Conservation (phyloP, 257 asterid species). For the Mentha longifolia region DNA sequence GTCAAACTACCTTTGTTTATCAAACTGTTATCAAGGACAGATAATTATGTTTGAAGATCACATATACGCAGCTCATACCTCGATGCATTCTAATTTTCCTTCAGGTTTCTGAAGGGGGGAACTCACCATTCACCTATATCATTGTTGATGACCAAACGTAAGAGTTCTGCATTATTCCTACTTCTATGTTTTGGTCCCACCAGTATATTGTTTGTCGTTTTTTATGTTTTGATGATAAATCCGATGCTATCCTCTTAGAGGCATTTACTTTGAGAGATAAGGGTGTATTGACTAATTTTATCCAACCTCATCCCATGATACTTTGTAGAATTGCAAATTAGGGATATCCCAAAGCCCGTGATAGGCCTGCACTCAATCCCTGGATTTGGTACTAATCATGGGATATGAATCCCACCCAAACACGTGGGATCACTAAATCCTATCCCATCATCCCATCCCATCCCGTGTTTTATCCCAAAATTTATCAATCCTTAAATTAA, state of each 20-base stretch:
- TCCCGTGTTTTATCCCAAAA: too few species aligned
- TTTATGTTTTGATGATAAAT: constrained; percentile 3
- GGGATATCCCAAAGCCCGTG: too few species aligned
- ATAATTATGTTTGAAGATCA: neutral
- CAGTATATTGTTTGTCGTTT: neutral
- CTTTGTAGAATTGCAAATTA: too few species aligned
- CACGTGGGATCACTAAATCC: too few species aligned
- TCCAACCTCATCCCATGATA: too few species aligned
- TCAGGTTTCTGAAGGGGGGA: constrained; percentile 92
- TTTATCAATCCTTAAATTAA: too few species aligned
- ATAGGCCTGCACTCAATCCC: too few species aligned
- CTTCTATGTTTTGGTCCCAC: constrained; percentile 16
- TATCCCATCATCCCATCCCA: too few species aligned
- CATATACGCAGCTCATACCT: neutral
- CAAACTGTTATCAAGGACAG: neutral
- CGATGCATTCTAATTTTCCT: constrained; percentile 32
- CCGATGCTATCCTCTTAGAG: neutral
- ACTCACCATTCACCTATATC: constrained; percentile 93
- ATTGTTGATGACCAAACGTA: constrained; percentile 93
- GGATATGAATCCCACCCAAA: too few species aligned
- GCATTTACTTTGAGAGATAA: too few species aligned
- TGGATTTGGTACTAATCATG: too few species aligned
- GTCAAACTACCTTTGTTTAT: constrained; percentile 6
- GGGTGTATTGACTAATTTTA: too few species aligned
- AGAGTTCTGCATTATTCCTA: constrained; percentile 42